These are phyloP conservation scores for Fusarium goolgardi DNA, from an alignment of 2,329 filamentous ascomycete genomes.

Conservation along the genomic window DNA sequence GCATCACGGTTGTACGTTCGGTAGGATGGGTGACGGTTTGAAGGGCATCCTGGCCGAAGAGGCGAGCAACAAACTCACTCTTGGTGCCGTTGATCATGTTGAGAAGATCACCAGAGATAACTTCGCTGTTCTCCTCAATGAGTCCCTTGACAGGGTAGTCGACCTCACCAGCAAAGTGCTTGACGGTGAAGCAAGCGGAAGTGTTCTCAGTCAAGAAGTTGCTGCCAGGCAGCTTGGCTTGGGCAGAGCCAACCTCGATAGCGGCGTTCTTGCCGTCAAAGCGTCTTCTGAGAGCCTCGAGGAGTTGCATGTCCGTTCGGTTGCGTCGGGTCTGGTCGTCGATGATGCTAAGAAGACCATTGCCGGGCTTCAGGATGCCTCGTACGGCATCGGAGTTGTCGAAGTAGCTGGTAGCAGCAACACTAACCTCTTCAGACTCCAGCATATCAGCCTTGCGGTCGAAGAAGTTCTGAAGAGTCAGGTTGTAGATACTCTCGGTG, in stretches of 20 bases:
- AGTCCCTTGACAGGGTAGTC: slow-evolving; percentile 90
- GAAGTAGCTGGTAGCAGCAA: slow-evolving; percentile 94
- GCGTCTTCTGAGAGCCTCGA: slow-evolving; percentile 90
- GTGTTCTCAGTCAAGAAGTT: slow-evolving; percentile 89
- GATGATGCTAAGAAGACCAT: slow-evolving; percentile 91
- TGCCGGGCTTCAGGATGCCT: slow-evolving; percentile 89
- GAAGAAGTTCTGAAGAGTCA: slow-evolving; percentile 95
- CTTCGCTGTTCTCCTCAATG: slow-evolving; percentile 94
- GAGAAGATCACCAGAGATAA: slow-evolving; percentile 95
- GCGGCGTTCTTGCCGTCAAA: slow-evolving; percentile 96
- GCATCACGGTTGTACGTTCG: slow-evolving; percentile 90
- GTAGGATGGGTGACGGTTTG: slow-evolving; percentile 94
- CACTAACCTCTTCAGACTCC: slow-evolving; percentile 91
- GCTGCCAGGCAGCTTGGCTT: slow-evolving; percentile 82
- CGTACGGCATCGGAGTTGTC: slow-evolving; percentile 96
- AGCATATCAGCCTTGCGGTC: slow-evolving; percentile 92
- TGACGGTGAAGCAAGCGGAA: slow-evolving; percentile 85
- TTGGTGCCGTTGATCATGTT: slow-evolving; percentile 90
- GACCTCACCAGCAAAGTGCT: slow-evolving; percentile 95
- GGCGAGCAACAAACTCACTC: slow-evolving; percentile 86
- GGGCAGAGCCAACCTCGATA: slow-evolving; percentile 81
- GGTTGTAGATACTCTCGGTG: slow-evolving; percentile 90
- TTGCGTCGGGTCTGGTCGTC: slow-evolving; percentile 95
- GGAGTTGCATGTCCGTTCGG: slow-evolving; percentile 86
- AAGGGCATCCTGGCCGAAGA: slow-evolving; percentile 96